Evolutionary conservation across 176 grass and related monocot species (phyloP).

Genomic region (Tuctoria greenei): DNA sequence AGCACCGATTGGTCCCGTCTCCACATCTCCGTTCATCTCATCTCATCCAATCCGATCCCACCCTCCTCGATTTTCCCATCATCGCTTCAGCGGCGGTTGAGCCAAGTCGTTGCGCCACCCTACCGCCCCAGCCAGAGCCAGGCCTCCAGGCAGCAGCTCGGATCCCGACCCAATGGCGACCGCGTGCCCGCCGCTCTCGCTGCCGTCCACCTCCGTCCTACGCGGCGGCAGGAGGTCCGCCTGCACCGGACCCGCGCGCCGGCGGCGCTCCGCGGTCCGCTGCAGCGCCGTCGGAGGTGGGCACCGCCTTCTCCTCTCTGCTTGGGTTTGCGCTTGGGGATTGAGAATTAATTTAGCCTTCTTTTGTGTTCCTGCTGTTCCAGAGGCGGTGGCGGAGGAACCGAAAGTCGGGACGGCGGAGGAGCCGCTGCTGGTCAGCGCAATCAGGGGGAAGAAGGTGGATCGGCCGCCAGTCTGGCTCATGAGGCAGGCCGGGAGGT

Average conservation of each 20-base stretch:
- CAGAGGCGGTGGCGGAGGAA: constrained; percentile 63
- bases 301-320: background rate
- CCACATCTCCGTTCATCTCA: constrained; percentile 14
- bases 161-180: constrained; percentile 44
- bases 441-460: constrained; percentile 79
- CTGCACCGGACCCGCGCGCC: constrained; percentile 11
- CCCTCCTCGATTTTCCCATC: constrained; percentile 7
- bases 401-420: constrained; percentile 45
- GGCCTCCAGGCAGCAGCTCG: background rate
- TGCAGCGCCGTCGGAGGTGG: constrained; percentile 82
- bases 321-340: background rate
- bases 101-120: constrained; percentile 35
- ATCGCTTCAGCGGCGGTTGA: constrained; percentile 1
- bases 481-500: constrained; percentile 98
- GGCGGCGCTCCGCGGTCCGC: constrained; percentile 39
- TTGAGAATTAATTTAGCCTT: background rate
- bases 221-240: constrained; percentile 33
- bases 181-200: constrained; percentile 64
- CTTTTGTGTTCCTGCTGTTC: background rate
- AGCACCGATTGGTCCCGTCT: background rate
- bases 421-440: constrained; percentile 84
- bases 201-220: constrained; percentile 46
- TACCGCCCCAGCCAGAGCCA: background rate
- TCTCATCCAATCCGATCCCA: constrained; percentile 36
- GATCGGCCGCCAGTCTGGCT: constrained; percentile 95